Percentiles rank a stretch among this genome's conserved stretches.
phyloP scores from a whole-genome alignment of 2,329 filamentous ascomycete species.

The Nemania serpens region DNA sequence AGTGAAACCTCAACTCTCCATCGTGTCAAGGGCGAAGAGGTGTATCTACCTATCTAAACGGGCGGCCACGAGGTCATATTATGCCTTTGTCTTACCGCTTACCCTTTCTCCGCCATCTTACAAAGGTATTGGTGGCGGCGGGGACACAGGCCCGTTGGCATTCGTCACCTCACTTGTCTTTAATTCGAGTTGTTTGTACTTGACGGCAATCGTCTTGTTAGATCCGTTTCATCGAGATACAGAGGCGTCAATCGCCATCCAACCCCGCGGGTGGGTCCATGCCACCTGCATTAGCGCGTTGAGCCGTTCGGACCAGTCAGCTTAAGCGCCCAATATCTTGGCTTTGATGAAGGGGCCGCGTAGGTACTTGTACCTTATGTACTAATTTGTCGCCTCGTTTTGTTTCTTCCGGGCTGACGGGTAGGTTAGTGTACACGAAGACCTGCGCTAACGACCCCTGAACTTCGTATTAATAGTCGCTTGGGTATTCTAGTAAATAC shows the following conservation, averaged over 20 bases:
- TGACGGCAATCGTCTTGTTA: slow-evolving; percentile 4
- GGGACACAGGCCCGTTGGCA: background rate
- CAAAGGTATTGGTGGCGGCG: slow-evolving; percentile 11
- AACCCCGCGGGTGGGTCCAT: slow-evolving; percentile 22
- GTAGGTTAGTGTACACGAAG: slow-evolving; percentile 4
- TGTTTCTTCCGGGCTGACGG: slow-evolving; percentile 8
- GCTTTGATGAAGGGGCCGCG: slow-evolving; percentile 19
- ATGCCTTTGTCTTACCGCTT: slow-evolving; percentile 5
- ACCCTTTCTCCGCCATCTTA: slow-evolving; percentile 7
- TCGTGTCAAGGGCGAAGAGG: background rate
- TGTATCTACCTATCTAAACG: background rate
- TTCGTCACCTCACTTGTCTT: background rate
- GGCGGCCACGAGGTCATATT: background rate
- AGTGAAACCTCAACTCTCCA: background rate
- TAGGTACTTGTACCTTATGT: too few relatives aligned
- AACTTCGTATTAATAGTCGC: slow-evolving; percentile 3
- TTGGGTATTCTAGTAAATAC: background rate
- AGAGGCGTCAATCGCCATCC: slow-evolving; percentile 10
- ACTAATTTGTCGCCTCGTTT: slow-evolving; percentile 1
- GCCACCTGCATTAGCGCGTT: slow-evolving; percentile 21
- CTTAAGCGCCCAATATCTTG: slow-evolving; percentile 22
- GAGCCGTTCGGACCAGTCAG: slow-evolving; percentile 14
- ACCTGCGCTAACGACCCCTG: background rate
- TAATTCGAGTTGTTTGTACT: slow-evolving; percentile 8
- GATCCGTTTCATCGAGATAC: slow-evolving; percentile 24